Percentiles rank a stretch among this genome's conserved stretches.
Evolutionary conservation across 2,329 filamentous ascomycete species (phyloP).

Genomic region (Esteya vermicola): DNA sequence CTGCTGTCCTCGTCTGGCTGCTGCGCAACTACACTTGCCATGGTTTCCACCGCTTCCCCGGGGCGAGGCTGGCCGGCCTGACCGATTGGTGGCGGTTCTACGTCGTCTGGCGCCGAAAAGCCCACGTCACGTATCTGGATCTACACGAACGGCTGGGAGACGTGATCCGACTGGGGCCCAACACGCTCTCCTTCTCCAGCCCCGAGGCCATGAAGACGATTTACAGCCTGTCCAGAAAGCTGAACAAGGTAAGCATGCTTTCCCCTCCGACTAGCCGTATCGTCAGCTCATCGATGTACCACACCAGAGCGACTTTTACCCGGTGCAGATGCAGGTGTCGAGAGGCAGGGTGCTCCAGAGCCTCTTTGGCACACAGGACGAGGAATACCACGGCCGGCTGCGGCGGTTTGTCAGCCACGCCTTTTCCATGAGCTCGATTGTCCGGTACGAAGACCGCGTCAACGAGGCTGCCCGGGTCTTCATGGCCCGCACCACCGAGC

Average conservation of each 20-base stretch:
- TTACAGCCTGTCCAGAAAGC: background rate
- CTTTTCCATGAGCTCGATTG: conserved; percentile 24
- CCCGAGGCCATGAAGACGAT: background rate
- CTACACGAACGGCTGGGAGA: too few species aligned
- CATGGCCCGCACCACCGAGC: conserved; percentile 18
- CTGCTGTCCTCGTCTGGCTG: too few species aligned
- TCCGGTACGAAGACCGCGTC: conserved; percentile 33
- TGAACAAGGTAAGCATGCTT: background rate
- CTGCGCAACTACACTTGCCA: too few species aligned
- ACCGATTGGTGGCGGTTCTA: too few species aligned
- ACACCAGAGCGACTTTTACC: conserved; percentile 5
- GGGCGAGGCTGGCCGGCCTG: too few species aligned
- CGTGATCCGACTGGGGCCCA: background rate
- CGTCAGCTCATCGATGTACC: background rate
- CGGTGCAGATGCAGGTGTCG: conserved; percentile 5
- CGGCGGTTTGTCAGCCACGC: conserved; percentile 8
- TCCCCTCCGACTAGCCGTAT: background rate
- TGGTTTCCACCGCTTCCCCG: too few species aligned
- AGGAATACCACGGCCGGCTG: conserved; percentile 4
- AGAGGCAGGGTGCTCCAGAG: conserved; percentile 1
- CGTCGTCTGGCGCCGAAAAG: too few species aligned
- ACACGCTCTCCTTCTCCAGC: background rate
- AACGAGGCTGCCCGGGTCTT: conserved; percentile 30
- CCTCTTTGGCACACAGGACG: conserved; percentile 4
- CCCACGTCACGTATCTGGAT: too few species aligned